These are phyloP conservation scores for Candida sakaeoensis DNA, from an alignment of 805 yeast species.

Conservation along the genomic window DNA sequence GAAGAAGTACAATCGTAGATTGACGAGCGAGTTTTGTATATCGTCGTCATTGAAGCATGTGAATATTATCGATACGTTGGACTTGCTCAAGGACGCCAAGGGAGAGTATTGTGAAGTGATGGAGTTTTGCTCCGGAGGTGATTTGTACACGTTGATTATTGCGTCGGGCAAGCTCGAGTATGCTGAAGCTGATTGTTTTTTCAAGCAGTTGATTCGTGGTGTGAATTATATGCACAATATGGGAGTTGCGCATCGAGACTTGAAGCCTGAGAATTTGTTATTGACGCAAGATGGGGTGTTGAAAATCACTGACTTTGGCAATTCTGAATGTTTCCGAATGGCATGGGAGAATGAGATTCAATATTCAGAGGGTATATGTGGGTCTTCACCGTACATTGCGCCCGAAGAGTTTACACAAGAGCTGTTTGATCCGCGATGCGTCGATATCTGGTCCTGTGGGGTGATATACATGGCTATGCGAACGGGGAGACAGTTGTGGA, in stretches of 20 bases:
- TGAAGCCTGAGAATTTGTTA: slow-evolving; percentile 82
- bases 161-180: slow-evolving; percentile 77
- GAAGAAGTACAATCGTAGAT: slow-evolving; percentile 63
- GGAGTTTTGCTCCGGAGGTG: slow-evolving; percentile 85
- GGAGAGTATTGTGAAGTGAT: slow-evolving; percentile 82
- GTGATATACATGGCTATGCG: slow-evolving; percentile 92
- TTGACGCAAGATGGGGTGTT: slow-evolving; percentile 68
- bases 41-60: slow-evolving; percentile 73
- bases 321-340: slow-evolving; percentile 76
- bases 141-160: slow-evolving; percentile 67
- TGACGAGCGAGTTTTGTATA: slow-evolving; percentile 81
- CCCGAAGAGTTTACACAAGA: slow-evolving; percentile 73
- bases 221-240: slow-evolving; percentile 84
- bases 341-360: slow-evolving; percentile 79
- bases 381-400: slow-evolving; percentile 86
- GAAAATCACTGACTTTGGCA: slow-evolving; percentile 87
- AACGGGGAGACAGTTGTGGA: slow-evolving; percentile 93
- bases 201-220: slow-evolving; percentile 80
- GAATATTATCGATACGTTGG: slow-evolving; percentile 74
- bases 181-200: slow-evolving; percentile 85
- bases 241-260: slow-evolving; percentile 88
- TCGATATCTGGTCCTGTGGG: slow-evolving; percentile 92
- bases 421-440: slow-evolving; percentile 76
- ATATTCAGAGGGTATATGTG: slow-evolving; percentile 72
- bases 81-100: slow-evolving; percentile 74